A percentile compares a stretch with the other conserved stretches of the same genome.
phyloP scores from a whole-genome alignment of 192 early-diverging fungal genomes.

The Coemansia sp. region DNA sequence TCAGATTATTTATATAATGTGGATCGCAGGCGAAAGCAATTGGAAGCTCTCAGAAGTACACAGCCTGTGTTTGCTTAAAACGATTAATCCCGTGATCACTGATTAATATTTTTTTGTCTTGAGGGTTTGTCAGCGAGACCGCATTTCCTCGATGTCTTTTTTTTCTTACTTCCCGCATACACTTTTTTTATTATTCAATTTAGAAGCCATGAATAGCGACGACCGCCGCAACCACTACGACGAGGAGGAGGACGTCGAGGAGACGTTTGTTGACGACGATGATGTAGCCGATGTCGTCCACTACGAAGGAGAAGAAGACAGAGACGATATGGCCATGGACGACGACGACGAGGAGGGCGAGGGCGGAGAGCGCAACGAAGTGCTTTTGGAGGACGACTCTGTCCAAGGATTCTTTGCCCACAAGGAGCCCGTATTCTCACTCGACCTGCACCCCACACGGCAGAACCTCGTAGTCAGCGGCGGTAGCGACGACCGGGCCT shows the following conservation, averaged over 20 bases:
- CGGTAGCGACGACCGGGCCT: constrained; percentile 91
- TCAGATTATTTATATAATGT: neutral
- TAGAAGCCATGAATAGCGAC: constrained; percentile 26
- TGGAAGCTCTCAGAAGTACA: neutral
- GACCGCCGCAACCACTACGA: constrained; percentile 50
- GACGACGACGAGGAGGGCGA: constrained; percentile 46
- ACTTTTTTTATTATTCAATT: constrained; percentile 6
- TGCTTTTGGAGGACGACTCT: constrained; percentile 72
- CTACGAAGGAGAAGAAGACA: constrained; percentile 53
- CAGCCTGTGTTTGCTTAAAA: neutral
- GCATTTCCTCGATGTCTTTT: neutral
- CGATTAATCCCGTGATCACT: neutral
- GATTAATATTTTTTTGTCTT: neutral
- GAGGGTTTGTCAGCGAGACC: neutral
- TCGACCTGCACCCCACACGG: constrained; percentile 76
- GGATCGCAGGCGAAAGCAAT: neutral
- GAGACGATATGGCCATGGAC: constrained; percentile 8
- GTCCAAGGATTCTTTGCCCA: constrained; percentile 89
- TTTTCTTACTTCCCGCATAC: constrained; percentile 5
- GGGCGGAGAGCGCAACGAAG: constrained; percentile 8
- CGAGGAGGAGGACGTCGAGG: constrained; percentile 56
- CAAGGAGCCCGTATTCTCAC: constrained; percentile 83
- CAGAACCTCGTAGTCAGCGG: constrained; percentile 71
- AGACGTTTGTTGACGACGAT: constrained; percentile 39
- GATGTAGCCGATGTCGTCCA: constrained; percentile 56